Evolutionary conservation across 1,284 basidiomycete genomes (phyloP), one percentile per base, ranked within the genome.

Genomic region (Quambalaria eucalypti): DNA sequence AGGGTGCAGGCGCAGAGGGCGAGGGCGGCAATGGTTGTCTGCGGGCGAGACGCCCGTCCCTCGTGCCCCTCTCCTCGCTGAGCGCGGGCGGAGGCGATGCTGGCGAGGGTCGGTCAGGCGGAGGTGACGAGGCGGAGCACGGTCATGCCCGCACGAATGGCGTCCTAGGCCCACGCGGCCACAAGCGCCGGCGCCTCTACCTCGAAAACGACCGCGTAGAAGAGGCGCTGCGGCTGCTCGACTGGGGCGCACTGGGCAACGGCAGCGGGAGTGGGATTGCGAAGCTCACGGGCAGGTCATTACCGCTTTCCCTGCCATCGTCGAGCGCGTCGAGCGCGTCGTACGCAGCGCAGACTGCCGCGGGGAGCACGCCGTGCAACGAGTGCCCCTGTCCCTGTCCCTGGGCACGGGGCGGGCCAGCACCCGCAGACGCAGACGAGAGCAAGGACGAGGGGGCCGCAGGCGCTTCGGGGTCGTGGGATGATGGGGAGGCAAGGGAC

Each of bases 131-230:
- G n/a, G 48, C 25, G 31, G 16, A 60, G 1, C 50, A 44, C 4
- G 49, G 28, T 2, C 53, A 55, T 1, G 52, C 48, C 2, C 49
- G 53, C 8, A 55, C 52, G 1, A 50, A 25, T 23, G 57, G 60
- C 5, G n/a, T n/a, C n/a, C n/a, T n/a, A n/a, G n/a, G n/a, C n/a
- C n/a, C n/a, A n/a, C 50, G 31, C 39, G 61, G 55, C 19, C 44
- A 48, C n/a, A 70, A 70, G 50, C 39, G 66, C 14, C 60, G 66
- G 19, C 50, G 61, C 23, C 60, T 70, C 33, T 28, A 65, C 29
- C 57, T 70, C 6, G 66, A 68, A 46, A 54, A 59, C 38, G 61
- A 66, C 50, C 65, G 60, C 16, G 68, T 70, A 8, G 54, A 66
- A 46, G 66, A 70, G 39, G 68, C 64, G 1, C 48, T 70, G 40